Base-by-base conservation (phyloP, 202 grass and related monocot species). In the Digitaria exilis region DNA sequence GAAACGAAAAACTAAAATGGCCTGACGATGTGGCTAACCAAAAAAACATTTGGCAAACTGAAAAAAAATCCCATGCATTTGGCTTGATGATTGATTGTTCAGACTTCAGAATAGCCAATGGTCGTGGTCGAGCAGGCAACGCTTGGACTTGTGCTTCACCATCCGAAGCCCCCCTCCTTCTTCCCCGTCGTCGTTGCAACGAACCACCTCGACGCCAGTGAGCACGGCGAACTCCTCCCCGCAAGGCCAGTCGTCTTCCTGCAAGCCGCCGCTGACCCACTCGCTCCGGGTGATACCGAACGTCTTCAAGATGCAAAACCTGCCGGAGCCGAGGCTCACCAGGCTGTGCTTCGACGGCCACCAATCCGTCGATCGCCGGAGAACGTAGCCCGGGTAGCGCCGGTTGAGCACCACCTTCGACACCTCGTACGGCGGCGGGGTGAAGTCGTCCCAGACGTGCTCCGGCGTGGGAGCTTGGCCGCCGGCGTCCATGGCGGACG, bases 121-220 rank as follows among this genome's bases (percentile, higher is more conserved):
- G 0, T 24, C 0, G 8, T 6, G 6, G 5, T 8, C 1, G 50
- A 49, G 5, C 15, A 4, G 6, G 26, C 2, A 61, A 16, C 26
- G 58, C 16, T 0, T 61, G 26, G 78, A 69, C 48, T 80, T 69
- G 43, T 80, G 78, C 64, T 51, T 68, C 31, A 80, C 22, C 46
- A 43, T 43, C 48, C 51, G n/a, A 9, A 69, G 64, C 49, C 4
- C 14, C 6, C 58, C 58, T 17, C 58, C 58, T 17, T 11, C 51
- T 2, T 8, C 21, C 2, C 44, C 75, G 9, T 7, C 75, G 9
- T 7, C 48, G 21, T 22, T 15, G 34, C 49, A 2, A 2, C n/a
- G 63, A 25, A 69, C 18, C 24, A 80, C 49, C 24, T 80, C 48
- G 0, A 79, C 45, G 45, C 61, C 61, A 16, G 21, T 67, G 29